Percentiles rank a stretch among this genome's conserved stretches.
Conservation (phyloP, 345 rosid genomes). For the Salix viminalis region DNA sequence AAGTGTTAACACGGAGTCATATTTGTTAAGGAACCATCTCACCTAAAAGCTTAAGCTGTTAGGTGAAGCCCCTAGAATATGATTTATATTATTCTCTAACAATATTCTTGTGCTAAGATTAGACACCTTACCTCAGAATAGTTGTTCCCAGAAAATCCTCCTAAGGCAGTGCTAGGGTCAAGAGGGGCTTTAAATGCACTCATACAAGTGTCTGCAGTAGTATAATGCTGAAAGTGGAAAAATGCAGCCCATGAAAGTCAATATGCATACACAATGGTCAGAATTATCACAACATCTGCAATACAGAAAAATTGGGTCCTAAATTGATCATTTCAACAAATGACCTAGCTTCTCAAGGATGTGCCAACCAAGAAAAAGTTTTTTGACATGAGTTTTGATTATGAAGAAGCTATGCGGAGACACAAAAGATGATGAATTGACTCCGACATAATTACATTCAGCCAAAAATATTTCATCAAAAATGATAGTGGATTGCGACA, state of each 20-base stretch:
- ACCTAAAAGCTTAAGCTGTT: too few relatives aligned
- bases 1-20: neutral
- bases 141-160: constrained; percentile 83
- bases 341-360: neutral
- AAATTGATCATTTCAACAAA: constrained; percentile 3
- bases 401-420: too few relatives aligned
- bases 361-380: too few relatives aligned
- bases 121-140: constrained; percentile 61
- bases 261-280: neutral
- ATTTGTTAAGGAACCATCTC: too few relatives aligned
- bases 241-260: constrained; percentile 9
- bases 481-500: neutral
- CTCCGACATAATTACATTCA: too few relatives aligned
- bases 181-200: constrained; percentile 95
- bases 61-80: too few relatives aligned
- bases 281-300: neutral
- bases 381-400: too few relatives aligned
- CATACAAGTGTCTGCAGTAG: constrained; percentile 74
- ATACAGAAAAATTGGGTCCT: constrained; percentile 7
- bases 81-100: too few relatives aligned
- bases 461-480: neutral
- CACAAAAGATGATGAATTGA: too few relatives aligned
- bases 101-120: constrained; percentile 13
- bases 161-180: constrained; percentile 86
- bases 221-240: constrained; percentile 59